These are phyloP conservation scores for Penstemon newberryi DNA, from an alignment of 257 asterid species.

Conservation along the genomic window DNA sequence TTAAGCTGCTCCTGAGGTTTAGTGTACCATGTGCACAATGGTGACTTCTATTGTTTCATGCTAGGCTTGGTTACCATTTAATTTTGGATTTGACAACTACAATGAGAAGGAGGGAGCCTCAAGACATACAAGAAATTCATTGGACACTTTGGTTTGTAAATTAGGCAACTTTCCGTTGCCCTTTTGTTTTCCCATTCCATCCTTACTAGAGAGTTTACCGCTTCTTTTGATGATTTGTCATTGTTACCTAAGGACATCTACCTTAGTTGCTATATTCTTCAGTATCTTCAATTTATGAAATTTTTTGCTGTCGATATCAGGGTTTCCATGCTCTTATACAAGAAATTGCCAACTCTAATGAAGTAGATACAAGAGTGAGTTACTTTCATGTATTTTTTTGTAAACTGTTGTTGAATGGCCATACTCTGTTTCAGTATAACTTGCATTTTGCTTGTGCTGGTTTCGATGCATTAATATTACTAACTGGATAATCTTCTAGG, in stretches of 20 bases:
- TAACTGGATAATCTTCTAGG: conserved; percentile 3
- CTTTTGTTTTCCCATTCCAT: conserved; percentile 10
- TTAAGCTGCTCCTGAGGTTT: conserved; percentile 2
- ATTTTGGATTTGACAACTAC: conserved; percentile 47
- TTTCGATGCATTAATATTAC: background rate
- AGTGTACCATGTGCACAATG: background rate
- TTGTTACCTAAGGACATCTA: conserved; percentile 20
- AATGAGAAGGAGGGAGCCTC: conserved; percentile 40
- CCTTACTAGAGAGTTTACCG: background rate
- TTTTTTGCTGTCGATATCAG: conserved; percentile 43
- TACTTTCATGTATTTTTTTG: conserved; percentile 6
- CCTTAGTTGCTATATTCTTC: conserved; percentile 11
- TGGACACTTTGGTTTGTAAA: conserved; percentile 64
- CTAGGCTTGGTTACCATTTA: conserved; percentile 87
- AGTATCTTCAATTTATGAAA: conserved; percentile 22
- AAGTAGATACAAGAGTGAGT: conserved; percentile 47
- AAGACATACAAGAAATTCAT: conserved; percentile 37
- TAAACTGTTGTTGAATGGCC: background rate
- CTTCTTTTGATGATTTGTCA: conserved; percentile 16
- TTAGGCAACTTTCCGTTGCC: conserved; percentile 12
- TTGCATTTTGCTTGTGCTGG: conserved; percentile 9
- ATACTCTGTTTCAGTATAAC: background rate
- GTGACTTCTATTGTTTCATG: conserved; percentile 29
- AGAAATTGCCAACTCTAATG: conserved; percentile 52
- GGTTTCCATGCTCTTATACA: conserved; percentile 68